Evolutionary conservation across 2,329 filamentous ascomycete species (phyloP), one percentile per base, ranked within the genome.

Genomic region (Dactylonectria macrodidyma): DNA sequence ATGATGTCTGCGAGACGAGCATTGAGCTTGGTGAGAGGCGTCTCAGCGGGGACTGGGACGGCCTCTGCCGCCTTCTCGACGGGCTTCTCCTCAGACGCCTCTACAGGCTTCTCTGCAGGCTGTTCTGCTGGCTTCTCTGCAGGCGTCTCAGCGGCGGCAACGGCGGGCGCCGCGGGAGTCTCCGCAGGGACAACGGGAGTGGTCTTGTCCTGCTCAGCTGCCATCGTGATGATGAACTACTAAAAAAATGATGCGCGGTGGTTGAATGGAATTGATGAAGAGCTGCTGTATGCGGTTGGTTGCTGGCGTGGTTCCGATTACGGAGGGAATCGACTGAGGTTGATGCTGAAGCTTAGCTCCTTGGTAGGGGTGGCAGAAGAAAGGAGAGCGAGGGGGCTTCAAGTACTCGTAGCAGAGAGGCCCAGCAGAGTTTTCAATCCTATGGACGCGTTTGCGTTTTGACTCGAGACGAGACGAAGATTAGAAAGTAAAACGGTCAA

Each of bases 1-100:
- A 90, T 81, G 67, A 95, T 88, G 7, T 84, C 80, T 6, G 87
- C 82, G 38, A 95, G 85, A 34, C 85, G 84, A 10, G 84, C 83
- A 68, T 89, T 88, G 70, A 95, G 85, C 68, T 88, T 83, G 59
- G 81, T 79, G 38, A 93, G 83, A 12, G 84, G 75, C 14, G 79
- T 81, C 68, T 80, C 73, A n/a, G 26, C 70, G 5, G 73, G 66
- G 30, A 59, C 34, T 62, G 71, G 22, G 10, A 46, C 34, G 4
- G 38, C 24, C 44, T 67, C 68, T 41, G 69, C 66, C 12, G 60
- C 34, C 26, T 38, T 44, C 12, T 57, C 59, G 24, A 55, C 58
- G 44, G 75, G 33, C 3, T 67, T 26, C 24, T 64, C 7, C 26
- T 44, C 8, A 33, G n/a, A 26, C 30, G 44, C 22, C 19, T 48